Base-by-base conservation (phyloP, 164 flowering plant genomes). In the Stephania yunnanensis region DNA sequence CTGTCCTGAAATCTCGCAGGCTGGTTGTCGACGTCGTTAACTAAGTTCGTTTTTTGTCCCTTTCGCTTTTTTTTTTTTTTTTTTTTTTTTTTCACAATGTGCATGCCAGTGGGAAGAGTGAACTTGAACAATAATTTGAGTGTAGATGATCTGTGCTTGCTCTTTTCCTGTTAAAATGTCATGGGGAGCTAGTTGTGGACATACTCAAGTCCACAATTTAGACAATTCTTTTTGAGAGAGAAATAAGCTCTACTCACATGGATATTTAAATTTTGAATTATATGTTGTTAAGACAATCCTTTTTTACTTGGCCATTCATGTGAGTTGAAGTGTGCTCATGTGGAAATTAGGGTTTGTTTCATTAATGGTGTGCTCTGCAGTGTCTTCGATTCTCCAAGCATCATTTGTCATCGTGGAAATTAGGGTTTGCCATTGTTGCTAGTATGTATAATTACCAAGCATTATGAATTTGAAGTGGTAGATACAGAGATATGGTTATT, bases 1-100 rank as follows among this genome's bases (percentile, higher is more conserved):
- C 83, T 17, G 78, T 80, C 48, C 61, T 78, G 70, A 83, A 83
- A 79, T 83, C 85, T n/a, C 83, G 85, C 74, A 80, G 76, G 79
- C 75, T 83, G 75, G 71, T 83, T 30, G 72, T 83, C 46, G 83
- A 83, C 46, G 83, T 83, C 53, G 83, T 83, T 72, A 83, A 83
- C 81, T 80, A 61, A 80, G 46, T 64, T 58, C 25, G 76, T n/a
- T 29, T 36, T 46, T 46, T 20, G n/a, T 17, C 8, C 36, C 5
- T 50, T 71, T 4, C 36, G 25, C 29, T 66, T 66, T 66, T 22
- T 66, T 29, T 9, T 0, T 25, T 25, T 25, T 25, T 25, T 25
- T 66, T 66, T 66, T 7, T 66, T 29, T 9, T 66, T 66, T 66
- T 3, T 46, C 46, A 65, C 22, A 10, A 17, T 29, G 36, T 44